A percentile compares a stretch with the other conserved stretches of the same genome.
These are phyloP conservation scores for Lentinus brumalis DNA, from an alignment of 768 basidiomycete genomes.

Conservation along the genomic window DNA sequence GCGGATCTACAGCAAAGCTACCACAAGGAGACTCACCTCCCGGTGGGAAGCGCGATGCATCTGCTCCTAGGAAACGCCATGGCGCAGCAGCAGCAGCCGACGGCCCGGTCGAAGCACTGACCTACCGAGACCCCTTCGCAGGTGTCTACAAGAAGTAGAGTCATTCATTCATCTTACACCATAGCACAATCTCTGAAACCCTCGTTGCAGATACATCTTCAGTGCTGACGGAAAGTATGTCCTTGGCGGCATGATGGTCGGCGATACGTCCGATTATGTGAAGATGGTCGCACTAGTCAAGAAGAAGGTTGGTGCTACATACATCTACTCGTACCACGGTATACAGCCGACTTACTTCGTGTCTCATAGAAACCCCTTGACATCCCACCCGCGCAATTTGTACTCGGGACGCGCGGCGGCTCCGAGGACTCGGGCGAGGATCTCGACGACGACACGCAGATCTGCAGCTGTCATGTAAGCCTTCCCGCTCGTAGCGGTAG, in stretches of 20 bases:
- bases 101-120: conserved; percentile 56
- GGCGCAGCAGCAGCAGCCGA: conserved; percentile 29
- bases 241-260: conserved; percentile 82
- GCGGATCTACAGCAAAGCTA: not conserved
- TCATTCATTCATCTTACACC: not conserved
- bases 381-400: conserved; percentile 65
- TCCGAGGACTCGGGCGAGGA: conserved; percentile 63
- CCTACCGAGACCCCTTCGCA: conserved; percentile 74
- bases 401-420: conserved; percentile 53
- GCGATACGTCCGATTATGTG: conserved; percentile 66
- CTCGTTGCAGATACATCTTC: conserved; percentile 55
- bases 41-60: conserved; percentile 18
- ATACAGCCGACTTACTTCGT: not conserved
- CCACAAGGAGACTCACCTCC: not conserved
- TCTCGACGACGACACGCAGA: conserved; percentile 69
- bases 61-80: conserved; percentile 27
- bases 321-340: not conserved
- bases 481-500: not conserved
- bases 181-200: not conserved
- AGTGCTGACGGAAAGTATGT: conserved; percentile 70
- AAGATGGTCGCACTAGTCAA: conserved; percentile 72
- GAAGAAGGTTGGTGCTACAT: conserved; percentile 51
- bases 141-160: conserved; percentile 66
- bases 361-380: conserved; percentile 61
- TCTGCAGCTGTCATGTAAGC: conserved; percentile 68